These are phyloP conservation scores for Neopestalotiopsis clavispora DNA, from an alignment of 2,329 filamentous ascomycete species.

Conservation along the genomic window DNA sequence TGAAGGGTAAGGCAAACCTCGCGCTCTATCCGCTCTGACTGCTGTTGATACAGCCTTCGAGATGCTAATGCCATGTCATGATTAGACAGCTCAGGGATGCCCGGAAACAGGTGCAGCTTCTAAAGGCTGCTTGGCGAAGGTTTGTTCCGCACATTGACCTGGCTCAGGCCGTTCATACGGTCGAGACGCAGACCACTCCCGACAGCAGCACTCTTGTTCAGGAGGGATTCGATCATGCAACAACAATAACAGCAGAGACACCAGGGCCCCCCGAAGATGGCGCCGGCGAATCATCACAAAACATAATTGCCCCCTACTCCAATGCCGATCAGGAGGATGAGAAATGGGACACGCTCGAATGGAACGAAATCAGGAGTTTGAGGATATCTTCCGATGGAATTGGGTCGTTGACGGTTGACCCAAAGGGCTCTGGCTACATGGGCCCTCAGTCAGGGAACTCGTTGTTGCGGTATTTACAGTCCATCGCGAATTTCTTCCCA, in stretches of 20 bases:
- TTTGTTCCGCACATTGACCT: not conserved
- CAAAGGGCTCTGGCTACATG: slow-evolving; percentile 39
- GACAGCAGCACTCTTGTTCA: not conserved
- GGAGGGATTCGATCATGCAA: not conserved
- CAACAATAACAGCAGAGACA: not conserved
- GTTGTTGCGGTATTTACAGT: slow-evolving; percentile 34
- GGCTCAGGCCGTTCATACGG: not conserved
- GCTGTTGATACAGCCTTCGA: not conserved
- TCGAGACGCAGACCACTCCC: not conserved
- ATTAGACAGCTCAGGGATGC: not conserved
- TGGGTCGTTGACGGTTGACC: slow-evolving; percentile 41
- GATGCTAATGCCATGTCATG: not conserved
- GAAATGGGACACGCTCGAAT: slow-evolving; percentile 16
- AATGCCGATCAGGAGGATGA: not conserved
- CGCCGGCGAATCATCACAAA: not conserved
- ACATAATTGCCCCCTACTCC: not conserved
- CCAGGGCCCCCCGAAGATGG: not conserved
- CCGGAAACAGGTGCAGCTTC: not conserved
- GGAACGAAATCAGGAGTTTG: slow-evolving; percentile 30
- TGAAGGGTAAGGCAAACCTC: not conserved
- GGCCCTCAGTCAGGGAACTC: slow-evolving; percentile 32
- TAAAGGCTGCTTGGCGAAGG: not conserved
- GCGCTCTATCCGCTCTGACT: not conserved
- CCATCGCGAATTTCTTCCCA: slow-evolving; percentile 1
- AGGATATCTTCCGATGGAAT: slow-evolving; percentile 35